Evolutionary conservation across 2,329 filamentous ascomycete genomes (phyloP).

Genomic region (Cytospora piceae): DNA sequence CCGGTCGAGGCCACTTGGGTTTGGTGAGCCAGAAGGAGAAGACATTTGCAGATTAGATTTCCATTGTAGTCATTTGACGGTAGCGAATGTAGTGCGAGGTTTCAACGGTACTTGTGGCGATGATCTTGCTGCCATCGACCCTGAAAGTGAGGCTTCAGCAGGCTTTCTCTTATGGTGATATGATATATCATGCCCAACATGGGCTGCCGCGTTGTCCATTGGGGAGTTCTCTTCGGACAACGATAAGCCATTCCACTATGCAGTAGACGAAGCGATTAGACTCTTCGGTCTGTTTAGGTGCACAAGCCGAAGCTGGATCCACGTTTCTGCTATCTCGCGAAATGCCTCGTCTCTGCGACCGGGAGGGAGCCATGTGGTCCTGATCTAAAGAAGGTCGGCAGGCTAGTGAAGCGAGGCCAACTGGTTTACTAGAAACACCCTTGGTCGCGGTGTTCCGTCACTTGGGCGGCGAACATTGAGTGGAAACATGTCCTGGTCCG

Average conservation of each 20-base stretch:
- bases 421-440: background rate
- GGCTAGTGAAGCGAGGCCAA: background rate
- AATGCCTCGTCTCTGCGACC: background rate
- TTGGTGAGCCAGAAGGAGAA: background rate
- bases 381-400: background rate
- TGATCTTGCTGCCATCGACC: too few relatives aligned
- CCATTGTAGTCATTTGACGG: background rate
- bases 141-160: background rate
- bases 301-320: conserved; percentile 12
- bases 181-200: background rate
- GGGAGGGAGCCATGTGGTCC: background rate
- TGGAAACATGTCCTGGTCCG: background rate
- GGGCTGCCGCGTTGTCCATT: background rate
- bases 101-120: background rate
- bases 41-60: background rate
- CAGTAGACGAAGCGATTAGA: conserved; percentile 6
- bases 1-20: background rate
- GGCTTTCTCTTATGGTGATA: background rate
- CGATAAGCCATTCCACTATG: conserved; percentile 3
- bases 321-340: conserved; percentile 10
- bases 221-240: background rate
- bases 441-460: background rate
- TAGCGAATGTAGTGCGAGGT: background rate
- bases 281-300: conserved; percentile 7
- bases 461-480: background rate